phyloP scores from a whole-genome alignment of 176 grass and related monocot genomes.

The Oryza coarctata region DNA sequence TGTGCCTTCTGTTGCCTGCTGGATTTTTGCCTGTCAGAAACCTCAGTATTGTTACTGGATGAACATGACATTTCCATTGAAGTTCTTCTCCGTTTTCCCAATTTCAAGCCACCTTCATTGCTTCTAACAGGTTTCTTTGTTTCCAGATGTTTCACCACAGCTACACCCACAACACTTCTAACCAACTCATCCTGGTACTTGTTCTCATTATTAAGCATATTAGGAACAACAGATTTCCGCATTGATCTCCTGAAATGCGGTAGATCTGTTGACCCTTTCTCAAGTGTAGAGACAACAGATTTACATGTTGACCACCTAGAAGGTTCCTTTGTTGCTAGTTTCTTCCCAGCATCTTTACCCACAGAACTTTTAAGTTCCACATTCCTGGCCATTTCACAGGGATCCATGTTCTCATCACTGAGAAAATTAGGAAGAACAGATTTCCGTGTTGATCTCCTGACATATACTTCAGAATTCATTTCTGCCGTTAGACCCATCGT shows the following conservation, averaged over 20 bases:
- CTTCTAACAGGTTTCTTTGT: no score
- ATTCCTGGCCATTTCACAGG: background rate
- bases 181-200: background rate
- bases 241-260: constrained; percentile 6
- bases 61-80: background rate
- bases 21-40: background rate
- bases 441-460: background rate
- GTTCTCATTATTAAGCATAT: background rate
- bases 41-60: background rate
- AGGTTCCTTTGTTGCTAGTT: constrained; percentile 17
- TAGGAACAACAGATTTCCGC: constrained; percentile 1
- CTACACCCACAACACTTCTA: background rate
- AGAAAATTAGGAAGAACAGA: constrained; percentile 18
- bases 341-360: background rate
- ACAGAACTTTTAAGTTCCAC: background rate
- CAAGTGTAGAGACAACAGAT: constrained; percentile 10
- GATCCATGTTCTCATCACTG: background rate
- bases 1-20: background rate
- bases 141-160: no score
- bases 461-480: constrained; percentile 12
- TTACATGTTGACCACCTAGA: background rate
- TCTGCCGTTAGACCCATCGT: constrained; percentile 3
- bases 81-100: constrained; percentile 4
- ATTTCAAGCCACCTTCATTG: background rate
- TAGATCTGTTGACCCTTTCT: background rate